Percentiles rank a stretch among this genome's conserved stretches.
Evolutionary conservation across 768 basidiomycete genomes (phyloP).

Genomic region (Leucosporidium creatinivorum): DNA sequence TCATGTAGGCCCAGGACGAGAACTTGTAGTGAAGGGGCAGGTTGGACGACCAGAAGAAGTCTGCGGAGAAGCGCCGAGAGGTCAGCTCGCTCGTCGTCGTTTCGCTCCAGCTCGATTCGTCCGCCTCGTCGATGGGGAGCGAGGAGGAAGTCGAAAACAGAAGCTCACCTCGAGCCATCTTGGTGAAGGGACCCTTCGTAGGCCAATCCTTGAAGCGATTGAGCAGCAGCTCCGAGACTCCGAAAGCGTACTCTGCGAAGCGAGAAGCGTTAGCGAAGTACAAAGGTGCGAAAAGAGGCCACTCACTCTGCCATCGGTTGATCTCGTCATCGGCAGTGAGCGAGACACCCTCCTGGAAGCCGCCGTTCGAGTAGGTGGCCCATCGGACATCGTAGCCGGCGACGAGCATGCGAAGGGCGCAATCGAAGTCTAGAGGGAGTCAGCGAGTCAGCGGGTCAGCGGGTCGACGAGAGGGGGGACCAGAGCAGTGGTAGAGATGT

Average conservation of each 20-base stretch:
- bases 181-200: constrained; percentile 67
- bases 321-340: constrained; percentile 83
- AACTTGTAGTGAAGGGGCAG: constrained; percentile 50
- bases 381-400: constrained; percentile 31
- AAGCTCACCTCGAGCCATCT: constrained; percentile 37
- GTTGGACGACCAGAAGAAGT: constrained; percentile 42
- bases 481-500: no score
- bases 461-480: no score
- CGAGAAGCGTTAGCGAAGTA: neutral
- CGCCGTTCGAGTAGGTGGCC: constrained; percentile 77
- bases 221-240: constrained; percentile 58
- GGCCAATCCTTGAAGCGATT: constrained; percentile 74
- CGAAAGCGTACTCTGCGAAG: constrained; percentile 22
- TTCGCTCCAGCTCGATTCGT: no score
- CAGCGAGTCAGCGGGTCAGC: constrained; percentile 56
- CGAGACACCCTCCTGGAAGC: constrained; percentile 86
- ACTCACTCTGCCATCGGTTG: constrained; percentile 80
- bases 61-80: no score
- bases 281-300: neutral
- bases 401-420: constrained; percentile 12
- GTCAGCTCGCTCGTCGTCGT: no score
- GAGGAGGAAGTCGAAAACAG: no score
- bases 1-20: constrained; percentile 52
- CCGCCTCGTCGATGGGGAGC: no score
- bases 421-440: constrained; percentile 51